These are phyloP conservation scores for Hansenula lynferdii DNA, from an alignment of 1,139 yeast genomes.

Conservation along the genomic window DNA sequence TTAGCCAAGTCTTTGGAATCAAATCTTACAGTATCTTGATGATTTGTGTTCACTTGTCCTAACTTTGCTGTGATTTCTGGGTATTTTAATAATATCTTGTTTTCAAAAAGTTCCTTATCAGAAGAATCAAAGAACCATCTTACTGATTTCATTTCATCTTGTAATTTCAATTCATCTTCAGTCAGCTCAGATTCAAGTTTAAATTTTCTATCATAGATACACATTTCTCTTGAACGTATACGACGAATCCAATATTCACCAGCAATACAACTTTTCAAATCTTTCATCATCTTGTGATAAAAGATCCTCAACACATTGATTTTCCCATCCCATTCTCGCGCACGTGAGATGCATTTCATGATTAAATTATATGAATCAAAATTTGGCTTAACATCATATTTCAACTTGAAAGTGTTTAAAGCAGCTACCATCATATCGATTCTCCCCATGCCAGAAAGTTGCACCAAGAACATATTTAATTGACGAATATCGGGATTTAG, in stretches of 20 bases:
- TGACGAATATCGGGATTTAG: constrained; percentile 16
- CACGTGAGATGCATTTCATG: constrained; percentile 28
- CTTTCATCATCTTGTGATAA: constrained; percentile 19
- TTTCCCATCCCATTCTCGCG: constrained; percentile 26
- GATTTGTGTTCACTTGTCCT: constrained; percentile 9
- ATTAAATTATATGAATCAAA: constrained; percentile 26
- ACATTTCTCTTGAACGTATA: constrained; percentile 19
- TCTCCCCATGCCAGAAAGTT: constrained; percentile 27
- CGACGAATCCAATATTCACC: constrained; percentile 24
- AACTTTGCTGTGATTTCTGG: constrained; percentile 7
- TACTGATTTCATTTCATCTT: constrained; percentile 1
- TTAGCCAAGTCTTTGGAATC: background rate
- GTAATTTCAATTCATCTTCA: constrained; percentile 13
- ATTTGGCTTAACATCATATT: constrained; percentile 24
- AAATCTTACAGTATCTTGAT: background rate
- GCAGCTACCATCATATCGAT: constrained; percentile 28
- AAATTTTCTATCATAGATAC: constrained; percentile 12
- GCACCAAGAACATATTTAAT: constrained; percentile 25
- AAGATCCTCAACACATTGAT: constrained; percentile 20
- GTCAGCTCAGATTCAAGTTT: constrained; percentile 12
- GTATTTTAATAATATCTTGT: constrained; percentile 4
- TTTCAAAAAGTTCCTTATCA: constrained; percentile 1
- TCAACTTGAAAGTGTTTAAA: constrained; percentile 24
- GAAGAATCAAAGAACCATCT: background rate
- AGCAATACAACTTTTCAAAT: constrained; percentile 11